These are phyloP conservation scores for Magnusiomyces sp. DNA, from an alignment of 1,139 yeast genomes.

Conservation along the genomic window DNA sequence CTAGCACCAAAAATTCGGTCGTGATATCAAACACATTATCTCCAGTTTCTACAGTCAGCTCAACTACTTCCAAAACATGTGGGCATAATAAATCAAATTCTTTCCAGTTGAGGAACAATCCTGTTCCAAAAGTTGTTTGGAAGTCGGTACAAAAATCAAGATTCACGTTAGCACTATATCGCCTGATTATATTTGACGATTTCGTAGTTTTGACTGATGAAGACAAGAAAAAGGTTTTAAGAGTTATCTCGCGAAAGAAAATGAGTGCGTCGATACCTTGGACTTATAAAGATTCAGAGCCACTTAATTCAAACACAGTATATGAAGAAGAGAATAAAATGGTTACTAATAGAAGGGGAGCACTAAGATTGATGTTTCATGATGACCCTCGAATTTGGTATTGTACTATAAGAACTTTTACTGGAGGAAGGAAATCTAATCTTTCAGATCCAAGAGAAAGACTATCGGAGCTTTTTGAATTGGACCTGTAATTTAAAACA, in stretches of 20 bases:
- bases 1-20: too few species aligned
- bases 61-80: too few species aligned
- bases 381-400: constrained; percentile 12
- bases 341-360: neutral
- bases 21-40: too few species aligned
- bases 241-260: constrained; percentile 8
- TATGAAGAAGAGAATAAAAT: too few species aligned
- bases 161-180: constrained; percentile 8
- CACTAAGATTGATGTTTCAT: constrained; percentile 8
- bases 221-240: constrained; percentile 11
- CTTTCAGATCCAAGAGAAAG: neutral
- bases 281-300: constrained; percentile 9
- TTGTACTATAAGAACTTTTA: constrained; percentile 8
- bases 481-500: neutral
- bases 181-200: constrained; percentile 12
- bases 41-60: too few species aligned
- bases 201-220: constrained; percentile 12
- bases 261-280: constrained; percentile 11
- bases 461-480: neutral
- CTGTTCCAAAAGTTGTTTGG: constrained; percentile 12
- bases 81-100: too few species aligned
- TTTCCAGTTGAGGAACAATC: constrained; percentile 2
- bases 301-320: neutral
- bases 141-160: constrained; percentile 5
- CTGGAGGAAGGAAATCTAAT: neutral